phyloP scores from a whole-genome alignment of 495 filamentous ascomycete genomes.

The Tuber umbilicatum region DNA sequence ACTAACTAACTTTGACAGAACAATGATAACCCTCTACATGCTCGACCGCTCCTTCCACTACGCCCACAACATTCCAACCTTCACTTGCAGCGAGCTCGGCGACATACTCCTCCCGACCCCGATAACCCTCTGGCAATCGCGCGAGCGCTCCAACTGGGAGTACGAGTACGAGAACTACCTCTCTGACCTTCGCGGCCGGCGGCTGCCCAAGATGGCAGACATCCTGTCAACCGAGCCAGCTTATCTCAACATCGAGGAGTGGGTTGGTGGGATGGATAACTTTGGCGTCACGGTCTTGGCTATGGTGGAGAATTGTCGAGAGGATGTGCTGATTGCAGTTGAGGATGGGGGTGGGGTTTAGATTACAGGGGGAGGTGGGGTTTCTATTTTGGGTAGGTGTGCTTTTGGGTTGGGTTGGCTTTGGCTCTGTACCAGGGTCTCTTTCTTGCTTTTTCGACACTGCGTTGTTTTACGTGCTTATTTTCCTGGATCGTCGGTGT shows the following conservation, averaged over 20 bases:
- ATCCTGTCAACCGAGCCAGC: conserved; percentile 3
- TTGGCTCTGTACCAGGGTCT: background rate
- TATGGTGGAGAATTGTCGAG: conserved; percentile 20
- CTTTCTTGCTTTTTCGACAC: background rate
- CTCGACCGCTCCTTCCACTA: conserved; percentile 34
- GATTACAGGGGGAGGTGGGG: background rate
- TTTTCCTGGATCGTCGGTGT: background rate
- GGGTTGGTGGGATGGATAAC: conserved; percentile 35
- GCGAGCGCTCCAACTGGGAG: conserved; percentile 25
- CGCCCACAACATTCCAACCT: conserved; percentile 21
- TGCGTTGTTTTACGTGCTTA: background rate
- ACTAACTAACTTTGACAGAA: conserved; percentile 10
- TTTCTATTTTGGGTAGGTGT: background rate
- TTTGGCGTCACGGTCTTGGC: conserved; percentile 32
- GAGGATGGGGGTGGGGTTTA: background rate
- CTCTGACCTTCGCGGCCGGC: conserved; percentile 19
- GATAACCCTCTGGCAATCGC: conserved; percentile 28
- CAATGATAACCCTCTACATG: conserved; percentile 26
- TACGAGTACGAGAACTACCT: conserved; percentile 30
- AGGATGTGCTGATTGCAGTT: background rate
- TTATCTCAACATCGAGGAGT: conserved; percentile 20
- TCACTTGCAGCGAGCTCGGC: conserved; percentile 21
- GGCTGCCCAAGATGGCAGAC: conserved; percentile 25
- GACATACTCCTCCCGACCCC: conserved; percentile 27
- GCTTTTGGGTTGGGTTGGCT: background rate